Evolutionary conservation across 306 rosid species (phyloP).

Genomic region (Oxytropis ochrocephala): DNA sequence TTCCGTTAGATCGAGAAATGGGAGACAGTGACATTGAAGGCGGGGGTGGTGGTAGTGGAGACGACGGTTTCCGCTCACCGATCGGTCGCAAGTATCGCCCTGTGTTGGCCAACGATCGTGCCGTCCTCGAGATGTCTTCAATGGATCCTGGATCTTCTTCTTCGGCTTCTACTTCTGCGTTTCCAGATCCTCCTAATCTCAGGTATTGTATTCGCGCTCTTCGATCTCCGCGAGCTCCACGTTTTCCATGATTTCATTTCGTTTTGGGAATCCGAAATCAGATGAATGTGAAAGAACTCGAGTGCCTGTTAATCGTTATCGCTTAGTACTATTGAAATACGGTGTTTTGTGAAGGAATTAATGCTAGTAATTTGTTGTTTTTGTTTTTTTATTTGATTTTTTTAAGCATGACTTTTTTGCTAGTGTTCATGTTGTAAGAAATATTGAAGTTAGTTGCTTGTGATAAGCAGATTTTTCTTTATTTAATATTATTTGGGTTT

Average conservation of each 20-base stretch:
- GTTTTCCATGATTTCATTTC: neutral
- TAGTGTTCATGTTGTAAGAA: neutral
- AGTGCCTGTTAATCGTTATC: neutral
- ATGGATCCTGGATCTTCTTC: slow-evolving; percentile 85
- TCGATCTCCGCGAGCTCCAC: neutral
- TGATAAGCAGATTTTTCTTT: neutral
- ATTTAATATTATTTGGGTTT: neutral
- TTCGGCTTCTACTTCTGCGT: slow-evolving; percentile 46
- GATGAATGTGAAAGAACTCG: neutral
- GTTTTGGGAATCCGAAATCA: neutral
- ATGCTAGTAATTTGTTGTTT: neutral
- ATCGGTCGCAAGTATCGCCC: slow-evolving; percentile 81
- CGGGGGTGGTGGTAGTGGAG: slow-evolving; percentile 38
- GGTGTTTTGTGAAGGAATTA: neutral
- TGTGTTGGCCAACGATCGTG: slow-evolving; percentile 87
- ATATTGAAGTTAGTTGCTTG: neutral
- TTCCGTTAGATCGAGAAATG: slow-evolving; percentile 37
- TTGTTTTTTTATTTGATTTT: neutral
- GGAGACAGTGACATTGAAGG: slow-evolving; percentile 78
- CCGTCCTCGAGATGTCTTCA: slow-evolving; percentile 94
- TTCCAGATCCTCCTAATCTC: slow-evolving; percentile 42
- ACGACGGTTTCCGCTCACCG: slow-evolving; percentile 52
- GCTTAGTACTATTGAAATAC: neutral
- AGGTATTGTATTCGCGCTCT: slow-evolving; percentile 55
- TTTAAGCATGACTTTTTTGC: neutral